Evolutionary conservation across 306 rosid genomes (phyloP).

Genomic region (Bauhinia variegata): DNA sequence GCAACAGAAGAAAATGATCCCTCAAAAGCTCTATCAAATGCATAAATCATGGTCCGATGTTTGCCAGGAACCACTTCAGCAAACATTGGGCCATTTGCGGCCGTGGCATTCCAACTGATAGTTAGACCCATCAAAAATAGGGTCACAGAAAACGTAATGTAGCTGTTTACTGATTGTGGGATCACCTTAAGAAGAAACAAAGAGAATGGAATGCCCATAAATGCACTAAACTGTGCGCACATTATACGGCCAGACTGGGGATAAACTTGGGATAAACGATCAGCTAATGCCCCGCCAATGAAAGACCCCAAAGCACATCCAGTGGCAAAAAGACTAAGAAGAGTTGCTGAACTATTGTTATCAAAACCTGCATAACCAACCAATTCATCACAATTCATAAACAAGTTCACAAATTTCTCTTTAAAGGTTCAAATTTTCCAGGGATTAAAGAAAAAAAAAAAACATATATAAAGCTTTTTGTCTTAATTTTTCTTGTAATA

Average conservation of each 20-base stretch:
- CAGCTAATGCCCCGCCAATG: conserved; percentile 82
- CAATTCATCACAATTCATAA: conserved; percentile 23
- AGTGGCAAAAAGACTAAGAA: conserved; percentile 78
- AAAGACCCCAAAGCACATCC: conserved; percentile 87
- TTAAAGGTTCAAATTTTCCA: neutral
- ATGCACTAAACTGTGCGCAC: conserved; percentile 96
- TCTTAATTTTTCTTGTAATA: neutral
- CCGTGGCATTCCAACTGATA: conserved; percentile 89
- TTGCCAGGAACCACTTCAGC: conserved; percentile 91
- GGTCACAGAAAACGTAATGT: conserved; percentile 60
- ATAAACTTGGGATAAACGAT: conserved; percentile 59
- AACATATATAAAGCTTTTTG: neutral
- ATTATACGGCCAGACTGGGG: conserved; percentile 84
- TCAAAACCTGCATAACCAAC: conserved; percentile 69
- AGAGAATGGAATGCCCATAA: conserved; percentile 96
- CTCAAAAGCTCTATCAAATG: conserved; percentile 96
- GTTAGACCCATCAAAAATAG: conserved; percentile 89
- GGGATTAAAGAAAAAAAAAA: neutral
- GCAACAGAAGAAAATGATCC: conserved; percentile 93
- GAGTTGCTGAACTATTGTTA: conserved; percentile 77
- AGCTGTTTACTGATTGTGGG: conserved; percentile 85
- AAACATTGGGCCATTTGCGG: conserved; percentile 89
- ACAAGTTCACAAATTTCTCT: too few species aligned
- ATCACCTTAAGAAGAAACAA: conserved; percentile 71
- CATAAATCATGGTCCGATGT: conserved; percentile 95